Base-by-base conservation (phyloP, 371 early-diverging fungal genomes). In the Dichotomocladium elegans region DNA sequence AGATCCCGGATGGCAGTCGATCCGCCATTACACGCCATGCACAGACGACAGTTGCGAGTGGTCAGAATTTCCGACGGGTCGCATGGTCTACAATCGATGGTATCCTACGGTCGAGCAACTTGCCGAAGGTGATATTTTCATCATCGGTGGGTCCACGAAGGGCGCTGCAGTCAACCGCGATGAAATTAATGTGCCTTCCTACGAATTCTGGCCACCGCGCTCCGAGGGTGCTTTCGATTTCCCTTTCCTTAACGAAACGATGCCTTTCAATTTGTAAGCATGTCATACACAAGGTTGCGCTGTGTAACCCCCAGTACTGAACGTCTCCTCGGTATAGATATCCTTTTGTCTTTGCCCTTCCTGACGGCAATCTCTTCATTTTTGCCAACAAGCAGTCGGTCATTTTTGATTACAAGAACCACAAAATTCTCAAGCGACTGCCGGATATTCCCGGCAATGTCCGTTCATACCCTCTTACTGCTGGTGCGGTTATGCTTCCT, bases 381-480 rank as follows among this genome's bases (percentile, higher is more conserved):
- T 83, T 83, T 59, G 82, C 81, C 26, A 77, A 72, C 57, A 76
- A 43, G 2, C 63, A 72, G 28, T 74, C 78, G 12, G 66, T 81
- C 33, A 63, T 81, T 42, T 81, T 70, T 31, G 74, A 82, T 22
- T 76, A 76, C 47, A 68, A 67, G 22, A 70, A 71, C 0, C 67
- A 72, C 58, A 57, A 63, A 26, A 60, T 77, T 15, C 70, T 77
- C 3, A 74, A 67, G 34, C 57, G 64, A 17, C 51, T 77, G n/a
- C 85, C 85, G 3, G 67, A 70, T 12, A 69, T 84, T 6, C 79
- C 80, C 0, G 82, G 82, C 11, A 66, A 64, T 0, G 73, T 78
- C 7, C 68, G 88, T 9, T 79, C 81, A 26, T 86, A 86, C 45
- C 88, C 88, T 6, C 61, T 80, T n/a, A 79, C 83, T 0, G 83